Base-by-base conservation (phyloP, 2,329 filamentous ascomycete genomes). In the Blastomyces parvus region DNA sequence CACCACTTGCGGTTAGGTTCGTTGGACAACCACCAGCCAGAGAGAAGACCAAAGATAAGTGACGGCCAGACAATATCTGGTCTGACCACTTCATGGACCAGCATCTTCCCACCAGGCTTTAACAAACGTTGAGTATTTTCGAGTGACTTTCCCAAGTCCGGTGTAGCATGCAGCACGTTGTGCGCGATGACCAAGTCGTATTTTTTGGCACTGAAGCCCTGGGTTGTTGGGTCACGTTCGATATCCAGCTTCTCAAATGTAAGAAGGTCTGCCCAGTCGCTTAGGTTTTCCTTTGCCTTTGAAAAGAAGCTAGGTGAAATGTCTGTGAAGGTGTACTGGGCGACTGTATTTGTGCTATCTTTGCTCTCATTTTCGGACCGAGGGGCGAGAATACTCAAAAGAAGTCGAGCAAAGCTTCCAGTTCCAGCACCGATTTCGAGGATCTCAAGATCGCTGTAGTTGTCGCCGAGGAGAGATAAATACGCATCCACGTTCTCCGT, bases 71-170 rank as follows among this genome's bases (percentile, higher is more conserved):
- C 60, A 19, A 69, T 50, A 13, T 67, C 60, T 9, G 60, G 59
- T 5, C 66, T 64, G 7, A 69, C 74, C 2, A 74, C 65, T 63
- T 83, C 80, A 2, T 77, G 62, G 0, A 81, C 50, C 3, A 81
- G 48, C 0, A 83, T 69, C 52, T 76, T 76, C 0, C 80, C 81
- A 2, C 78, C 79, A 0, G 80, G 76, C 61, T 74, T 77, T 6
- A 80, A 66, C 0, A 80, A 64, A 1, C 61, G 63, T 0, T 74
- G 72, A 0, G 74, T 67, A 62, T 80, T 74, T 5, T 40, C 75
- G 30, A 57, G 71, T 70, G 44, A 70, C 14, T 68, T 59, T 13
- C 65, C 74, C 52, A 62, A 63, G 56, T 14, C 44, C 13, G 3
- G 53, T 6, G 77, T 79, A 1, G 75, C 75, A 60, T 79, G 76